Evolutionary conservation across 345 rosid species (phyloP).

Genomic region (Pugionium dolabratum): DNA sequence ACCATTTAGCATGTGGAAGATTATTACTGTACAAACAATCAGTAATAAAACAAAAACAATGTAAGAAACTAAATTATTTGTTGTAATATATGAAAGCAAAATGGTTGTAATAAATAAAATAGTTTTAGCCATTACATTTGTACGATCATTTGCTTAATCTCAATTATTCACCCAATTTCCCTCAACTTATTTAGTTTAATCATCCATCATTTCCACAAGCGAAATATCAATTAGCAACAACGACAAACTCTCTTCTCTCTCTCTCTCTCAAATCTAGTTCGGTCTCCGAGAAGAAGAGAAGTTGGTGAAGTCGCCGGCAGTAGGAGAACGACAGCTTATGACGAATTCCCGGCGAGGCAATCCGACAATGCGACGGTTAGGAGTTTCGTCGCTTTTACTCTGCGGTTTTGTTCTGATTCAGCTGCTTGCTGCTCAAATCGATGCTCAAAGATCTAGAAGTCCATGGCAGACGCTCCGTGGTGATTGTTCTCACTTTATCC

Average conservation of each 20-base stretch:
- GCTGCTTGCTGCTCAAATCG: constrained; percentile 46
- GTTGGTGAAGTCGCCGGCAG: constrained; percentile 33
- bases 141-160: too few species aligned
- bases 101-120: too few species aligned
- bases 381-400: constrained; percentile 34
- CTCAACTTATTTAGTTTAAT: too few species aligned
- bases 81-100: too few species aligned
- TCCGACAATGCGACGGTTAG: constrained; percentile 31
- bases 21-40: too few species aligned
- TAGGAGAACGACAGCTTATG: background rate
- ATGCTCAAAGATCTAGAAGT: constrained; percentile 60
- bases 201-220: background rate
- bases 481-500: constrained; percentile 30
- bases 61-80: too few species aligned
- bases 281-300: constrained; percentile 9
- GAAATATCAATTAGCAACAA: background rate
- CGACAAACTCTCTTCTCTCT: background rate
- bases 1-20: too few species aligned
- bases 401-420: constrained; percentile 40
- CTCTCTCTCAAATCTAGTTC: constrained; percentile 1
- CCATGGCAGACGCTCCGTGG: constrained; percentile 63
- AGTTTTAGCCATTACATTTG: too few species aligned
- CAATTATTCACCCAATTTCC: too few species aligned
- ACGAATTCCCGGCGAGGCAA: background rate
- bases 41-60: too few species aligned